Base-by-base conservation (phyloP, 441 rosid genomes). In the Erysimum cheiri region DNA sequence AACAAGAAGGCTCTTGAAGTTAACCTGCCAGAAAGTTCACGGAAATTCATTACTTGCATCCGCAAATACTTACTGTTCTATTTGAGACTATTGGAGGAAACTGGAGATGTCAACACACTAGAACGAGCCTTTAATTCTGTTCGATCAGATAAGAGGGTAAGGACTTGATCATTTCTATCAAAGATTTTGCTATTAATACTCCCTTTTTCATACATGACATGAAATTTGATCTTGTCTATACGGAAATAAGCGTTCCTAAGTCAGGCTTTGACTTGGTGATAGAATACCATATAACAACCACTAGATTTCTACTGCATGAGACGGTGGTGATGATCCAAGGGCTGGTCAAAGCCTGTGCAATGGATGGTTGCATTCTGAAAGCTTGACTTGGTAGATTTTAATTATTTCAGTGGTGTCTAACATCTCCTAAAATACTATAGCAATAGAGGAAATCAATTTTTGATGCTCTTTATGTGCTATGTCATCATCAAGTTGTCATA, bases 21-120 rank as follows among this genome's bases (percentile, higher is more conserved):
- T 60, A 88, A 91, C 80, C 82, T 93, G 72, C 88, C 97, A 77
- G 97, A 96, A 85, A 96, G 98, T 80, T 96, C 98, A 13, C 86
- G 99, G 70, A 93, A 96, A 69, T 96, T 96, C 82, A 96, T 96
- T 71, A 93, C 98, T 39, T 89, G 98, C 83, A 93, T 96, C 69
- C 78, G 98, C 69, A 96, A 89, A 73, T 93, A 91, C 84, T 72
- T 93, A 67, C 67, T 93, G 77, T 91, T 96, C 76, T 96, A 96
- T 80, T 80, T 96, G 87, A 91, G 83, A 73, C 80, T 91, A 48
- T 69, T 96, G 93, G 97, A 96, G 84, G 97, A 91, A 80, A 85
- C 97, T 57, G 87, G 89, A 77, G 99, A 96, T 32, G 73, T 83
- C 70, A 79, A 82, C 79, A 89, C 89, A 14, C 93, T 96, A 71